Percentiles rank a stretch among this genome's conserved stretches.
Evolutionary conservation across 257 asterid genomes (phyloP).

Genomic region (Solanum infundibuliforme): DNA sequence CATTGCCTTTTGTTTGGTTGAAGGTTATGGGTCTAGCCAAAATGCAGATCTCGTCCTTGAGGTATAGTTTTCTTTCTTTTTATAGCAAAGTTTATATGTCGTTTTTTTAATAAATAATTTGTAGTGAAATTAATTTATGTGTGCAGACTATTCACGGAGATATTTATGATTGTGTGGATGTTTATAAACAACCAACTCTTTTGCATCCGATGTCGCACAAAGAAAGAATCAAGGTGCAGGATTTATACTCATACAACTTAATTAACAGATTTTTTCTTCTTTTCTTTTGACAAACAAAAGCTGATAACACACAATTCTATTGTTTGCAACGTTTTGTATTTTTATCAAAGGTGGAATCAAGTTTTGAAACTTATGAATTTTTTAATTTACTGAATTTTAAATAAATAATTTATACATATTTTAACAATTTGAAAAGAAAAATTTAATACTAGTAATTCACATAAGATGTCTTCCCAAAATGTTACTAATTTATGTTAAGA

Average conservation of each 20-base stretch:
- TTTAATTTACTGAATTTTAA: too few species aligned
- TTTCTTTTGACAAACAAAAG: background rate
- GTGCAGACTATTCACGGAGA: too few species aligned
- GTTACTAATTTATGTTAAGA: too few species aligned
- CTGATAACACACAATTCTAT: rapidly evolving
- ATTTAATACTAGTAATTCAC: too few species aligned
- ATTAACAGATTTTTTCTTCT: background rate
- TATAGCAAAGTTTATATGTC: too few species aligned
- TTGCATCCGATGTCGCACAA: background rate
- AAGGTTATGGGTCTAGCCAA: background rate
- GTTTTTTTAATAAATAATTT: too few species aligned
- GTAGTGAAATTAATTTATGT: too few species aligned
- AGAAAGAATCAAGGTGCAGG: background rate
- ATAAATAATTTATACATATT: too few species aligned
- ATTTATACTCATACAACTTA: background rate
- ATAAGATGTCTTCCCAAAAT: too few species aligned
- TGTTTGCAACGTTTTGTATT: background rate
- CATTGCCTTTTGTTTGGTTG: background rate
- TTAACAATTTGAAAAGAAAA: too few species aligned
- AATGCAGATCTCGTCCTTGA: background rate
- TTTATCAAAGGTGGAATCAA: background rate
- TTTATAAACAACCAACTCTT: background rate
- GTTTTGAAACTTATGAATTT: background rate
- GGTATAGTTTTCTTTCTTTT: background rate
- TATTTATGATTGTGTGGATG: background rate